Evolutionary conservation across 495 filamentous ascomycete species (phyloP), one percentile per base, ranked within the genome.

Genomic region (Lophiotrema nucula): DNA sequence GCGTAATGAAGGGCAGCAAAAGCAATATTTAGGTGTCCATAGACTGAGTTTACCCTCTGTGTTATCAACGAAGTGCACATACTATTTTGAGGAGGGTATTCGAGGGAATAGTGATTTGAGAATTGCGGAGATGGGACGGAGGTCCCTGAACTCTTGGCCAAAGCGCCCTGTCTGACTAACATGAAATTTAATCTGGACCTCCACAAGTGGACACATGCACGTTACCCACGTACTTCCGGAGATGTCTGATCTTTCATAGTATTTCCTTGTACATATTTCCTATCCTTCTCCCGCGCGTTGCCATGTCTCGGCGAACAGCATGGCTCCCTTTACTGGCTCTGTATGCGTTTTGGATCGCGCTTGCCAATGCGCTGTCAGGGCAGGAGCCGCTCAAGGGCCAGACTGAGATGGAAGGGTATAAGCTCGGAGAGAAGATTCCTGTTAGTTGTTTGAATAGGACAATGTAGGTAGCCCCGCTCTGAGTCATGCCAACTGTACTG

Each of bases 381-480:
- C 68, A 71, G 50, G 65, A 70, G 51, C 62, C 66, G 13, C 50
- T 69, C 2, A 56, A 67, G 23, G 10, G 27, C n/a, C 25, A 21
- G 26, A 51, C 47, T 24, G 49, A 60, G 39, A 53, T 56, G 56
- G 55, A 53, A 13, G 64, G 63, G 25, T 79, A 79, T 60, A 69
- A 69, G 47, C 64, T 71, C 51, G 75, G 74, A 6, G 66, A 75
- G 26, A 50, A 49, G 18, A 82, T 89, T 56, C 82, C 83, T 16
- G 83, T 89, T 22, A 81, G 72, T 38, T 89, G 86, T 72, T 66
- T 89, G 62, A 86, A 88, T 67, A 69, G 86, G 55, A 83, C 81
- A 12, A 78, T 83, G 85, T 88, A 16, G 49, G 57, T 61, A 2
- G 24, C n/a, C 19, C 31, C 18, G 31, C 8, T 4, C n/a, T 5